These are phyloP conservation scores for Clonostachys chloroleuca DNA, from an alignment of 2,329 filamentous ascomycete genomes.

Conservation along the genomic window DNA sequence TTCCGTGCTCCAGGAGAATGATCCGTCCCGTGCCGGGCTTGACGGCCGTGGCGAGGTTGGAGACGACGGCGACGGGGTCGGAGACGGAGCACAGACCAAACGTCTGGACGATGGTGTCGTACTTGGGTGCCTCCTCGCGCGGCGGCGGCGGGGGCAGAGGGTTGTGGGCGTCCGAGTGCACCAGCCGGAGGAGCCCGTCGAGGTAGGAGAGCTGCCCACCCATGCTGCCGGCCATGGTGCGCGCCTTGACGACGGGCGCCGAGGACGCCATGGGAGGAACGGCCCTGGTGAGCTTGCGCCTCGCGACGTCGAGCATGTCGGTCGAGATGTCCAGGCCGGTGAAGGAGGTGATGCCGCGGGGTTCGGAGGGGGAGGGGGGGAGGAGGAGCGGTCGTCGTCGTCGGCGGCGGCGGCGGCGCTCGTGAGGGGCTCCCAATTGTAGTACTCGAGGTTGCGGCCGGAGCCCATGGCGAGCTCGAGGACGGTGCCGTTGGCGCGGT, in stretches of 20 bases:
- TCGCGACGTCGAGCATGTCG: slow-evolving; percentile 56
- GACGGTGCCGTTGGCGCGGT: slow-evolving; percentile 48
- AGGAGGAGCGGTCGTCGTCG: slow-evolving; percentile 3
- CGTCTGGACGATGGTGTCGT: slow-evolving; percentile 61
- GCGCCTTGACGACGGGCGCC: slow-evolving; percentile 21
- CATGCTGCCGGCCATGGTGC: slow-evolving; percentile 23
- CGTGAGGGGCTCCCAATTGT: slow-evolving; percentile 45
- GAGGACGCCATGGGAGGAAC: slow-evolving; percentile 30
- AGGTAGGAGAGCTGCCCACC: slow-evolving; percentile 33
- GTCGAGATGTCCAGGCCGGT: slow-evolving; percentile 59
- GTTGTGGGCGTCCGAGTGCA: slow-evolving; percentile 42
- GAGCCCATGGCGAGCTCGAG: slow-evolving; percentile 61
- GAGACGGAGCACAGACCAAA: slow-evolving; percentile 61
- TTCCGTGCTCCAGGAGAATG: slow-evolving; percentile 58
- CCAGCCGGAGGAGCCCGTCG: slow-evolving; percentile 36
- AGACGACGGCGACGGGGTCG: slow-evolving; percentile 48
- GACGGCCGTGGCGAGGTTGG: slow-evolving; percentile 46
- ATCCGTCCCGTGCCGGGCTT: slow-evolving; percentile 54
- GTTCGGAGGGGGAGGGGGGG: slow-evolving; percentile 2
- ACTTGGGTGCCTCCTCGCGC: slow-evolving; percentile 26
- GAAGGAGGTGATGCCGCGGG: slow-evolving; percentile 42
- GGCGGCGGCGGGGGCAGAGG: slow-evolving; percentile 34
- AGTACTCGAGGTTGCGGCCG: slow-evolving; percentile 55
- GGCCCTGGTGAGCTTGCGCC: slow-evolving; percentile 41
- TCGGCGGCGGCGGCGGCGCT: slow-evolving; percentile 6